Evolutionary conservation across 768 basidiomycete genomes (phyloP).

Genomic region (Naematelia encephala): DNA sequence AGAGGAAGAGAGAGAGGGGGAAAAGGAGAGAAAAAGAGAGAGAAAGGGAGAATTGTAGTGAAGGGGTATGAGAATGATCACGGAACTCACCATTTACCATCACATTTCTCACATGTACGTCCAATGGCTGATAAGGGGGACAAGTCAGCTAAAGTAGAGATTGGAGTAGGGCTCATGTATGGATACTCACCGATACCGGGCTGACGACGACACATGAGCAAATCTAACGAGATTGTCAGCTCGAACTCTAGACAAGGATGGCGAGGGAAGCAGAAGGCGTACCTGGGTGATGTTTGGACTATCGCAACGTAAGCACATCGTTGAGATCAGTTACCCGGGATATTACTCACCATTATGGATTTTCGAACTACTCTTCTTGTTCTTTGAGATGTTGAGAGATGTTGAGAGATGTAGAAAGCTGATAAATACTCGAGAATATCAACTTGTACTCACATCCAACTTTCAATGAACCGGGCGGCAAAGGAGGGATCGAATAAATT

Average conservation of each 20-base stretch:
- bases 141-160: not conserved
- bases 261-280: constrained; percentile 6
- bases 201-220: constrained; percentile 97
- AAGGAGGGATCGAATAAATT: not conserved
- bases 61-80: not conserved
- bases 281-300: constrained; percentile 91
- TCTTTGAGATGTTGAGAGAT: no score
- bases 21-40: not conserved
- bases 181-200: constrained; percentile 84
- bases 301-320: not conserved
- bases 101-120: constrained; percentile 96
- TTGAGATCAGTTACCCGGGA: no score
- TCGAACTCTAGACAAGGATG: no score
- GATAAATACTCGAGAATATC: not conserved
- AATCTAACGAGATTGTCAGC: constrained; percentile 59
- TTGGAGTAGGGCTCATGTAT: not conserved
- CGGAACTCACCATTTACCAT: constrained; percentile 87
- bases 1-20: not conserved
- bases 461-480: not conserved
- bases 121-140: constrained; percentile 69
- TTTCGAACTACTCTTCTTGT: no score
- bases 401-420: no score
- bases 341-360: no score
- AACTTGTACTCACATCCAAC: not conserved
- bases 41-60: not conserved